A percentile compares a stretch with the other conserved stretches of the same genome.
Conservation (phyloP, 2,329 filamentous ascomycete species). For the Plectosphaerella cucumerina region DNA sequence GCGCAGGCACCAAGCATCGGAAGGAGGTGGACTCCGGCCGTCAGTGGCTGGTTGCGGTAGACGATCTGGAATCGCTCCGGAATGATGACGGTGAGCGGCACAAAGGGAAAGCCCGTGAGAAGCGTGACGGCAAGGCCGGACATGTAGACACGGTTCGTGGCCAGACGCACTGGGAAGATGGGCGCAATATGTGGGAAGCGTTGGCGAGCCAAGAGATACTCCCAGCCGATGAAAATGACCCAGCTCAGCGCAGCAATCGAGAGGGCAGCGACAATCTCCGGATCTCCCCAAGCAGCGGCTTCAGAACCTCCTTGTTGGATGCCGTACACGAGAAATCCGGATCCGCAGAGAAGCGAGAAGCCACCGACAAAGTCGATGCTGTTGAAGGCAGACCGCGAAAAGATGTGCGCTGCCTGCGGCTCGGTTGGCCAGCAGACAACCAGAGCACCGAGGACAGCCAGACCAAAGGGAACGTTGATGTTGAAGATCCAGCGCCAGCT, state of each 20-base stretch:
- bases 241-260: conserved; percentile 43
- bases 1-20: conserved; percentile 55
- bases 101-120: conserved; percentile 53
- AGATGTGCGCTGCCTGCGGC: conserved; percentile 23
- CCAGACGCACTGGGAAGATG: conserved; percentile 49
- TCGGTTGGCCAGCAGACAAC: conserved; percentile 41
- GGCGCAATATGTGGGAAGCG: conserved; percentile 40
- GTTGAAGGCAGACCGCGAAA: conserved; percentile 36
- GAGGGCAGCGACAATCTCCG: conserved; percentile 45
- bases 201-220: conserved; percentile 37
- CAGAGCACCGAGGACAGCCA: conserved; percentile 40
- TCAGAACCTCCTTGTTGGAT: conserved; percentile 53
- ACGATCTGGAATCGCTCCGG: conserved; percentile 59
- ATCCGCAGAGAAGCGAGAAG: conserved; percentile 44
- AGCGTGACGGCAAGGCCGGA: conserved; percentile 48
- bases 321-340: conserved; percentile 50
- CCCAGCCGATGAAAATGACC: conserved; percentile 46
- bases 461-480: conserved; percentile 54
- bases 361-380: conserved; percentile 51
- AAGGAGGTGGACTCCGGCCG: conserved; percentile 53
- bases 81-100: conserved; percentile 53
- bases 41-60: conserved; percentile 46
- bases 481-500: conserved; percentile 59
- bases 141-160: conserved; percentile 44
- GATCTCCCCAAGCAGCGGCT: conserved; percentile 46